Evolutionary conservation across 345 rosid genomes (phyloP).

Genomic region (Populus ilicifolia): DNA sequence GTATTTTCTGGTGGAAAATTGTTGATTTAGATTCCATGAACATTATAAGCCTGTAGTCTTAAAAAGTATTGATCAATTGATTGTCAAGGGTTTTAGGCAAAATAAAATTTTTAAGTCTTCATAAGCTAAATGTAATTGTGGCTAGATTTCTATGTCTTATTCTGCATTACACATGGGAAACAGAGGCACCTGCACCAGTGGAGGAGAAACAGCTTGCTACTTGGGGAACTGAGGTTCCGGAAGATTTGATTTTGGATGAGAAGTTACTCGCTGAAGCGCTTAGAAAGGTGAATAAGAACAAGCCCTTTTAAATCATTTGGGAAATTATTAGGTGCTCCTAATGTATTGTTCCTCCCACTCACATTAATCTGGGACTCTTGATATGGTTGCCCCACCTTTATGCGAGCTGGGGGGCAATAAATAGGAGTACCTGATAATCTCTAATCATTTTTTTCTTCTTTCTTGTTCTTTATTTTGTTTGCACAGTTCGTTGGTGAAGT

Average conservation of each 20-base stretch:
- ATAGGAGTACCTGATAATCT: background rate
- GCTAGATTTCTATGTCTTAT: background rate
- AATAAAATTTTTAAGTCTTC: background rate
- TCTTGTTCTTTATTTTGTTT: too few relatives aligned
- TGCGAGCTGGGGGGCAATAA: too few relatives aligned
- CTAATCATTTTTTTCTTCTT: background rate
- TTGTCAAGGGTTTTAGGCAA: too few relatives aligned
- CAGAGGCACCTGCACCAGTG: constrained; percentile 38
- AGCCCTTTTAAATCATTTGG: background rate
- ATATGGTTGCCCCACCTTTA: background rate
- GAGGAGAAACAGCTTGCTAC: constrained; percentile 67
- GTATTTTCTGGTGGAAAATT: too few relatives aligned
- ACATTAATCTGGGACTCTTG: background rate
- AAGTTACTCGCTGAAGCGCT: constrained; percentile 57
- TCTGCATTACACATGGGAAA: background rate
- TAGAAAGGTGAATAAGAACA: constrained; percentile 42
- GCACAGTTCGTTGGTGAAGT: background rate
- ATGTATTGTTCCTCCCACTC: background rate
- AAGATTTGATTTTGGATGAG: constrained; percentile 62
- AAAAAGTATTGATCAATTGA: too few relatives aligned
- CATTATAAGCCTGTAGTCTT: too few relatives aligned
- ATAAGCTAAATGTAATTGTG: background rate
- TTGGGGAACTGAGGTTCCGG: constrained; percentile 75
- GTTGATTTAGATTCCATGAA: too few relatives aligned
- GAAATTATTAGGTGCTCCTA: background rate